Conservation (phyloP, 2,329 filamentous ascomycete genomes). For the Tolypocladium tropicale region DNA sequence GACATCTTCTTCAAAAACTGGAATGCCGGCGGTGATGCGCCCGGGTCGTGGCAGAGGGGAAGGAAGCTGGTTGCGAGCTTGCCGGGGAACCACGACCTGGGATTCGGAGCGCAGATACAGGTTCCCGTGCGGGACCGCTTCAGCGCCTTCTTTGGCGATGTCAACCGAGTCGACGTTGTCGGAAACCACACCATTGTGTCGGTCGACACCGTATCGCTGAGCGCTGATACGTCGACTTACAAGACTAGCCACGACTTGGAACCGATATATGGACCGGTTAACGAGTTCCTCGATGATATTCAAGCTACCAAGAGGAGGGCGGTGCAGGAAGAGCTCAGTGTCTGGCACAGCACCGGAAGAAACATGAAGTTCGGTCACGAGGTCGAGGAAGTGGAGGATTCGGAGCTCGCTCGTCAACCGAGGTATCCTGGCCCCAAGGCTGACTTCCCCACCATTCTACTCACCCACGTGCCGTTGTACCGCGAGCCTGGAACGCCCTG, state of each 20-base stretch:
- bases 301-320: conserved; percentile 55
- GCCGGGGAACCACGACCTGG: conserved; percentile 91
- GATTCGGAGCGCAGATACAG: conserved; percentile 81
- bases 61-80: conserved; percentile 75
- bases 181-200: conserved; percentile 95
- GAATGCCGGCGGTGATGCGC: conserved; percentile 43
- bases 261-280: conserved; percentile 64
- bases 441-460: conserved; percentile 76
- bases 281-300: conserved; percentile 64
- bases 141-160: conserved; percentile 77
- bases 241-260: conserved; percentile 40
- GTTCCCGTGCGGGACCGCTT: conserved; percentile 73
- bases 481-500: conserved; percentile 76
- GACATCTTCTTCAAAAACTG: conserved; percentile 70
- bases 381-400: conserved; percentile 46
- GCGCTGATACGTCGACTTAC: conserved; percentile 51
- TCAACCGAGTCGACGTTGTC: conserved; percentile 83
- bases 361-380: conserved; percentile 46
- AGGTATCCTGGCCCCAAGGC: conserved; percentile 33
- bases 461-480: conserved; percentile 87
- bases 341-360: conserved; percentile 49
- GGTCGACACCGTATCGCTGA: conserved; percentile 79
- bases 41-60: conserved; percentile 51
- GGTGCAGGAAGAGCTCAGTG: conserved; percentile 57
- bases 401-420: conserved; percentile 18